Evolutionary conservation across 139 green algal genomes (phyloP).

Genomic region (Chloropicon primus): DNA sequence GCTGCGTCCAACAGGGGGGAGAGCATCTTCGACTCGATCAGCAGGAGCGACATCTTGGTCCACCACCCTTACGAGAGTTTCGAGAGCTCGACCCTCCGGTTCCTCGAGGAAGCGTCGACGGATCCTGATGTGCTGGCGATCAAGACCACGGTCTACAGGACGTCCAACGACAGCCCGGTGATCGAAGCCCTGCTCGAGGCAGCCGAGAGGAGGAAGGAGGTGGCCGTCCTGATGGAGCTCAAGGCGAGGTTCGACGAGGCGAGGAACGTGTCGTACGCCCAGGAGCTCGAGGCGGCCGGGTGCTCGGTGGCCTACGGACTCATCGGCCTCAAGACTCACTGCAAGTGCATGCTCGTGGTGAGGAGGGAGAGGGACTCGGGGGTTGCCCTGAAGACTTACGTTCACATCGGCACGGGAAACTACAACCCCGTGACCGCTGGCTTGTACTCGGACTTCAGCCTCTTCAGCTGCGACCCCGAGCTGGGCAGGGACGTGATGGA

Average conservation of each 20-base stretch:
- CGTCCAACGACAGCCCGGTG: constrained; percentile 29
- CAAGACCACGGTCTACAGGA: constrained; percentile 47
- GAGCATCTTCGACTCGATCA: constrained; percentile 29
- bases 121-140: constrained; percentile 41
- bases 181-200: constrained; percentile 35
- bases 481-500: constrained; percentile 34
- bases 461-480: constrained; percentile 31
- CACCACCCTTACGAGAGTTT: constrained; percentile 49
- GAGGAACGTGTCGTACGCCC: constrained; percentile 34
- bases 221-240: constrained; percentile 44
- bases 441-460: constrained; percentile 42
- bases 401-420: constrained; percentile 49
- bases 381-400: constrained; percentile 24
- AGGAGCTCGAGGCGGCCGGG: constrained; percentile 31
- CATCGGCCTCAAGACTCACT: constrained; percentile 47
- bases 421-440: constrained; percentile 43
- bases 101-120: constrained; percentile 32
- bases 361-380: background rate
- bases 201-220: constrained; percentile 37
- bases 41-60: constrained; percentile 27
- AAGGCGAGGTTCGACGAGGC: constrained; percentile 50
- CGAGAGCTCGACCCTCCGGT: constrained; percentile 25
- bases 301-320: constrained; percentile 48
- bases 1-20: background rate
- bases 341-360: constrained; percentile 38